Evolutionary conservation across 1,284 basidiomycete genomes (phyloP), one percentile per base, ranked within the genome.

Genomic region (Waitea zeae): DNA sequence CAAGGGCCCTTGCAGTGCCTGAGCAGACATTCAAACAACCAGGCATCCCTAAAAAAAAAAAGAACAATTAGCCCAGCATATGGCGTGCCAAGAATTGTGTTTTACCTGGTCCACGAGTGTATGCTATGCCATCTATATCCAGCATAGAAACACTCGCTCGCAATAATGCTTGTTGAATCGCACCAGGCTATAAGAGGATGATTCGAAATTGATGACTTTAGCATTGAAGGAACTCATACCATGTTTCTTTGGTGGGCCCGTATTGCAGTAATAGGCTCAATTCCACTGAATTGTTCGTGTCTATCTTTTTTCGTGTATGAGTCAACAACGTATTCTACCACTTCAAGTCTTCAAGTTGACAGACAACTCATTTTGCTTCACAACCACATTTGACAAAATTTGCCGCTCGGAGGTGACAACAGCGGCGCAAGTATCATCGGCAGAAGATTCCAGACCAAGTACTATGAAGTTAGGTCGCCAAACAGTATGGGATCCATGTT

Each of bases 371-470:
- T 81, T 65, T 47, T 93, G 88, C 48, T 77, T 82, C 27, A 83
- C 56, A 38, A 93, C 79, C 5, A 90, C 66, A 52, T 87, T 90
- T 3, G 84, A 74, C 33, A 83, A 67, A 32, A 95, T 75, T 37
- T 62, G 46, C 6, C 71, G 63, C 15, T 69, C 56, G 1, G 73
- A 77, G 19, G 67, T 66, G 32, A 93, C 77, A 36, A 95, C 61
- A 1, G 87, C 79, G 12, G 76, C 84, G 46, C 86, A 90, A 1
- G 86, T 81, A 49, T 93, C 89, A 52, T 95, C 89, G 4, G 88
- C 88, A 9, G 83, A 88, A 1, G 80, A 71, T 50, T 83, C 79
- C 24, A 95, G 53, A 1, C 76, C 88, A 12, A 95, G 70, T 2
- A 93, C 75, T 2, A 68, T 76, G 45, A 79, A 72, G 33, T 30